phyloP scores from a whole-genome alignment of 2,329 filamentous ascomycete genomes.

The Penicillium sp. region DNA sequence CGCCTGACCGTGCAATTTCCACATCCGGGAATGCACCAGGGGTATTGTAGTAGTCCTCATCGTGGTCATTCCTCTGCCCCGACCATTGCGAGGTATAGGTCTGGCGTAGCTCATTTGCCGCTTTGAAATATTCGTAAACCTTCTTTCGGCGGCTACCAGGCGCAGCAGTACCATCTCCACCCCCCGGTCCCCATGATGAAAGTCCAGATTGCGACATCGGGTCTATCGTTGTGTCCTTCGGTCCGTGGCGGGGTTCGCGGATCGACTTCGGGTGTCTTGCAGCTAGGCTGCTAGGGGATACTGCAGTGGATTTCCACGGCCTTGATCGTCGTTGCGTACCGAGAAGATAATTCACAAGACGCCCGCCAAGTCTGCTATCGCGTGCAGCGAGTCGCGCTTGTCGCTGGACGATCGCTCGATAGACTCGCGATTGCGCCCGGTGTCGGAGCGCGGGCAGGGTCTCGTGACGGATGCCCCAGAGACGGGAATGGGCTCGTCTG shows the following conservation, averaged over 20 bases:
- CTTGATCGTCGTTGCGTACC: conserved; percentile 21
- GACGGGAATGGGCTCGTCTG: conserved; percentile 61
- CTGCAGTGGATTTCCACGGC: conserved; percentile 8
- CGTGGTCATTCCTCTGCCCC: conserved; percentile 45
- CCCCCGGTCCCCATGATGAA: conserved; percentile 21
- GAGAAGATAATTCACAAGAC: conserved; percentile 26
- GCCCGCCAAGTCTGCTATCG: conserved; percentile 34
- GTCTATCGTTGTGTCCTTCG: conserved; percentile 15
- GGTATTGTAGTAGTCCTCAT: conserved; percentile 52
- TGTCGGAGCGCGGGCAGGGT: conserved; percentile 69
- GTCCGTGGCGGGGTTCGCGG: conserved; percentile 15
- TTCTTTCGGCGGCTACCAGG: conserved; percentile 73
- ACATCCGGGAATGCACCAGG: conserved; percentile 81
- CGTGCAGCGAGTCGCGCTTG: conserved; percentile 54
- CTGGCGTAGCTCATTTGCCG: conserved; percentile 69
- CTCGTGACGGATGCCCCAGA: conserved; percentile 71
- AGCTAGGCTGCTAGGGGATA: conserved; percentile 2
- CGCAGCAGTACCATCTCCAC: conserved; percentile 41
- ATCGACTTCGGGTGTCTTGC: conserved; percentile 10
- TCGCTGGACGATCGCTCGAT: conserved; percentile 66
- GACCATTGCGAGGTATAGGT: conserved; percentile 59
- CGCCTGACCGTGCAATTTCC: conserved; percentile 72
- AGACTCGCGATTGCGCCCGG: conserved; percentile 71
- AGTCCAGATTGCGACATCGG: conserved; percentile 25
- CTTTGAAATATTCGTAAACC: conserved; percentile 69